A percentile compares a stretch with the other conserved stretches of the same genome.
Evolutionary conservation across 164 flowering plant genomes (phyloP).

Genomic region (Litsea cubeba): DNA sequence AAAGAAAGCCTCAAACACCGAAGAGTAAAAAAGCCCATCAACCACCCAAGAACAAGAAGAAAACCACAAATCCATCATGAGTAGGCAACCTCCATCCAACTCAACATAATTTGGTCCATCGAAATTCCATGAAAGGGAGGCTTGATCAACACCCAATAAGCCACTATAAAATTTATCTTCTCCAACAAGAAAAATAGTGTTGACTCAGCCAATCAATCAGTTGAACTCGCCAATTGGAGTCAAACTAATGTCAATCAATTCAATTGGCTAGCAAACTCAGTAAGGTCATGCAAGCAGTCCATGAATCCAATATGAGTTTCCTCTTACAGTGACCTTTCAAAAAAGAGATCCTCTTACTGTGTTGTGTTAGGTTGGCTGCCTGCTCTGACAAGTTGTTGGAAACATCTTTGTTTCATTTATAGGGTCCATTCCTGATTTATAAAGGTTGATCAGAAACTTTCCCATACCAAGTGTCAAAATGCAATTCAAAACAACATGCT

Average conservation of each 20-base stretch:
- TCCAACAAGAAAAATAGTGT: not conserved
- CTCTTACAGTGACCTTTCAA: too few species aligned
- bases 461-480: not conserved
- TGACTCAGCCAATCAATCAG: not conserved
- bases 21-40: too few species aligned
- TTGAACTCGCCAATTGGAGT: not conserved
- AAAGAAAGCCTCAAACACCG: too few species aligned
- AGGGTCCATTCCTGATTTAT: conserved; percentile 82
- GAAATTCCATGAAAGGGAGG: too few species aligned
- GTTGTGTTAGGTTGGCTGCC: conserved; percentile 90
- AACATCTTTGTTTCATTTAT: conserved; percentile 97
- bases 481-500: not conserved
- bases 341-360: conserved; percentile 49
- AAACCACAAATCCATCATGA: too few species aligned
- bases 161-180: not conserved
- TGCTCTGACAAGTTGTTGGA: conserved; percentile 86
- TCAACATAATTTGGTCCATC: too few species aligned
- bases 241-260: not conserved
- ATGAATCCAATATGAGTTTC: not conserved
- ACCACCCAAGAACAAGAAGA: not conserved
- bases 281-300: not conserved
- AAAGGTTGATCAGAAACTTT: not conserved
- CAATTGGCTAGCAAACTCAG: not conserved
- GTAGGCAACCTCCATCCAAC: too few species aligned
- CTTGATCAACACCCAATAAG: not conserved